phyloP scores from a whole-genome alignment of 305 asterid genomes.

The Fraxinus paxiana region DNA sequence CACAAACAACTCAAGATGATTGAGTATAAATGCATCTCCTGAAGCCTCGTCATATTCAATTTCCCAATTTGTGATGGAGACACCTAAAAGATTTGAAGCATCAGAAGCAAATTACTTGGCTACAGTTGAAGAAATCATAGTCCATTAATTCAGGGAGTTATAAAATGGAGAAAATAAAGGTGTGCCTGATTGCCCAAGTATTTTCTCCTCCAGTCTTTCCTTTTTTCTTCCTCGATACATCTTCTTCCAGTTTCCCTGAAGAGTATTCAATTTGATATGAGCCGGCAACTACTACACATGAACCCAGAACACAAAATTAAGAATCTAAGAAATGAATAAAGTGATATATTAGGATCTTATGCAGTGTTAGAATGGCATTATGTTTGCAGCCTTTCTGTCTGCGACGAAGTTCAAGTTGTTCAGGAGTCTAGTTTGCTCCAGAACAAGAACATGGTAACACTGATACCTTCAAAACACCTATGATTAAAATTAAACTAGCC shows the following conservation, averaged over 20 bases:
- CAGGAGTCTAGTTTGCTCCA: conserved; percentile 99
- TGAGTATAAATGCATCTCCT: background rate
- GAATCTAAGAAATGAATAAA: background rate
- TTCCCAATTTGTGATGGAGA: background rate
- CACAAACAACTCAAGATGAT: background rate
- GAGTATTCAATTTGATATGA: background rate
- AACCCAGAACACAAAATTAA: background rate
- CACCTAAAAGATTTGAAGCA: background rate
- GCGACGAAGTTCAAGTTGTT: conserved; percentile 83
- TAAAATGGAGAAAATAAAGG: background rate
- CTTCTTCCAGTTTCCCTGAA: background rate
- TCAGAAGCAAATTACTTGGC: background rate
- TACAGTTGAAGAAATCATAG: background rate
- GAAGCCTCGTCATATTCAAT: background rate
- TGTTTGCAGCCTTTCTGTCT: conserved; percentile 78
- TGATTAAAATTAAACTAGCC: conserved; percentile 15
- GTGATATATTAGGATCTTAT: conserved; percentile 13
- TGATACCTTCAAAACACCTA: conserved; percentile 31
- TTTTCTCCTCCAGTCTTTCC: background rate
- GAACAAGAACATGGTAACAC: conserved; percentile 93
- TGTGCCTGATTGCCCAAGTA: background rate
- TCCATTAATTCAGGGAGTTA: background rate
- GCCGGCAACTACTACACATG: background rate
- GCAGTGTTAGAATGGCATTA: conserved; percentile 51
- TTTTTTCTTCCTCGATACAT: background rate